A percentile compares a stretch with the other conserved stretches of the same genome.
These are phyloP conservation scores for Aspergillus saccharolyticus DNA, from an alignment of 495 filamentous ascomycete genomes.

Conservation along the genomic window DNA sequence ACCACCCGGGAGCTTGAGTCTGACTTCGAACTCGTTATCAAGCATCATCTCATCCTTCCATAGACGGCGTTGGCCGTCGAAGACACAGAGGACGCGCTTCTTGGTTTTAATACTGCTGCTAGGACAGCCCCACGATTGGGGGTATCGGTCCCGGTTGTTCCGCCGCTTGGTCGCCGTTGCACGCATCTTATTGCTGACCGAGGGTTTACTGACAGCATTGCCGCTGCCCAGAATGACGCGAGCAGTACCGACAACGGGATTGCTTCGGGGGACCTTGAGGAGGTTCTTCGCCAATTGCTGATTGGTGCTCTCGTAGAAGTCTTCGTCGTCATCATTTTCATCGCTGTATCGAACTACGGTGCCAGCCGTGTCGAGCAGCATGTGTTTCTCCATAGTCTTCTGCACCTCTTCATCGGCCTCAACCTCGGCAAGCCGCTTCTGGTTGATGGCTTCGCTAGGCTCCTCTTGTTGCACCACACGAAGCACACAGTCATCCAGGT, in stretches of 20 bases:
- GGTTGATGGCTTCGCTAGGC: constrained; percentile 93
- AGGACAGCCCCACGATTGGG: constrained; percentile 85
- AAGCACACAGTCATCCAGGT: constrained; percentile 97
- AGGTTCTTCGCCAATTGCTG: constrained; percentile 47
- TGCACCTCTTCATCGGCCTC: constrained; percentile 76
- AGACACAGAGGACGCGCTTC: constrained; percentile 91
- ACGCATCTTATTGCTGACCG: constrained; percentile 32
- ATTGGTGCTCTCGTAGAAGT: constrained; percentile 46
- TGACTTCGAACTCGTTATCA: constrained; percentile 88
- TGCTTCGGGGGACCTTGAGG: constrained; percentile 37
- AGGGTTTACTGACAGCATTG: constrained; percentile 43
- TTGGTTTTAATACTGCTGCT: constrained; percentile 93
- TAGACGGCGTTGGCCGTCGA: constrained; percentile 79
- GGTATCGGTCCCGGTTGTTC: constrained; percentile 89
- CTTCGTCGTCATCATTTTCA: constrained; percentile 57
- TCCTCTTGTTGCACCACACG: constrained; percentile 97
- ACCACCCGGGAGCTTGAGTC: constrained; percentile 66
- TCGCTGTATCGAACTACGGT: constrained; percentile 47
- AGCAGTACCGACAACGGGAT: constrained; percentile 34
- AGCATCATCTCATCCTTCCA: constrained; percentile 99
- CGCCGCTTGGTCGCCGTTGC: constrained; percentile 57
- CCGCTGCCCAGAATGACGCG: constrained; percentile 47
- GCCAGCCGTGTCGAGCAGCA: constrained; percentile 55
- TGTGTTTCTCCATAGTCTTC: constrained; percentile 79
- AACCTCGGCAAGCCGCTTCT: constrained; percentile 74